Evolutionary conservation across 176 grass and related monocot genomes (phyloP), one percentile per base, ranked within the genome.

Genomic region (Aegilops speltoides): DNA sequence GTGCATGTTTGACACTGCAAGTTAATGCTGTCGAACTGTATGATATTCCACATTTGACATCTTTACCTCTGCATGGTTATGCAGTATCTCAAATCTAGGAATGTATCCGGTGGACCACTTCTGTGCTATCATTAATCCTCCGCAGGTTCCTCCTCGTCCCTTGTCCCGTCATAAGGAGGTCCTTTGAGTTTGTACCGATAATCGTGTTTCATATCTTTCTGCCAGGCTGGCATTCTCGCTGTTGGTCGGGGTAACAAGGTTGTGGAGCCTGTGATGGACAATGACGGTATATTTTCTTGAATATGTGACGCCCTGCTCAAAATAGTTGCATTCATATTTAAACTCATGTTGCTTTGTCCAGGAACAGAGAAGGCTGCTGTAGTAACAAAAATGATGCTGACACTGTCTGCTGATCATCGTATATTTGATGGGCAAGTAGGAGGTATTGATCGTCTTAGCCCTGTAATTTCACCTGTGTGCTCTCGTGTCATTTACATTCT

Each of bases 121-220:
- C 77, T 99, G 94, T 90, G 97, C 97, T 70, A 96, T 99, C 82
- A 99, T 99, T 89, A 96, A 99, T 89, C 94, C 94, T 85, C 97
- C 97, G 78, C 97, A 99, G 97, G 94, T 84, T 20, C 13, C 31
- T 87, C 17, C 63, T 56, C 40, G 22, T 28, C 77, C 76, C 74
- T 64, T 32, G 19, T 70, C 79, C 66, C 80, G 29, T 9, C n/a
- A 40, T 40, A 65, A 85, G 57, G 41, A 4, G 73, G 81, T 84
- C 70, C 48, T 76, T 82, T 0, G 7, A 85, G 77, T 36, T 38
- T 41, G 13, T 85, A 71, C 50, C 79, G 31, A 83, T 73, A 77
- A 54, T 82, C 56, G 7, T 14, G 74, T 40, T 82, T 56, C 4
- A 63, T 88, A 63, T 87, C 48, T 73, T 76, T 88, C 16, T 63